Conservation (phyloP, 1,139 yeast species). For the Yarrowia galli region DNA sequence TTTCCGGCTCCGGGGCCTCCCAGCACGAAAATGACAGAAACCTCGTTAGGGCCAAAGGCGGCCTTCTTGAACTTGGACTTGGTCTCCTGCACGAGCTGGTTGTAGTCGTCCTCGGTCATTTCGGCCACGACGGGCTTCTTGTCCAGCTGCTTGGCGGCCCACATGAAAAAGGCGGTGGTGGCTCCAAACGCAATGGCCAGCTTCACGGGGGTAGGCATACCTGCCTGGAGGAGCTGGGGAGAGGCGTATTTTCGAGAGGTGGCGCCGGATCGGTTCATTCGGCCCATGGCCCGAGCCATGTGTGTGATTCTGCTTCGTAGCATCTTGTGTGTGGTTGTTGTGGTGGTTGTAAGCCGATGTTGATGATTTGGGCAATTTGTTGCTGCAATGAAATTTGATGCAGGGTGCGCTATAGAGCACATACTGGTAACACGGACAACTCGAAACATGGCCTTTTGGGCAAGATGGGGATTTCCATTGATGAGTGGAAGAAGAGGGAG, state of each 20-base stretch:
- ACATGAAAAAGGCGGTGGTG: slow-evolving; percentile 58
- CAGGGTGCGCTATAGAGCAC: slow-evolving; percentile 11
- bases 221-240: slow-evolving; percentile 18
- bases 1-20: slow-evolving; percentile 91
- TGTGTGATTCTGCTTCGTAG: slow-evolving; percentile 18
- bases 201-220: slow-evolving; percentile 34
- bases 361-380: background rate
- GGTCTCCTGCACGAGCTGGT: slow-evolving; percentile 49
- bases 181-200: slow-evolving; percentile 35
- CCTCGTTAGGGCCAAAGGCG: slow-evolving; percentile 66
- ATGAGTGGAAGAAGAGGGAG: background rate
- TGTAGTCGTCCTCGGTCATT: slow-evolving; percentile 64
- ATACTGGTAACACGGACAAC: no score
- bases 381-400: slow-evolving; percentile 11
- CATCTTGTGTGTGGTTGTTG: slow-evolving; percentile 5
- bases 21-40: slow-evolving; percentile 84
- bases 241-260: background rate
- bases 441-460: background rate
- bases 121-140: slow-evolving; percentile 65
- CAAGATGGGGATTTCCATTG: background rate
- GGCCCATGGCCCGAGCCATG: slow-evolving; percentile 18
- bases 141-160: slow-evolving; percentile 63
- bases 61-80: slow-evolving; percentile 45
- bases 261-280: background rate
- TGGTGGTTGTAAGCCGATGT: no score